Evolutionary conservation across 2,329 filamentous ascomycete species (phyloP), one percentile per base, ranked within the genome.

Genomic region (Fusarium sororula): DNA sequence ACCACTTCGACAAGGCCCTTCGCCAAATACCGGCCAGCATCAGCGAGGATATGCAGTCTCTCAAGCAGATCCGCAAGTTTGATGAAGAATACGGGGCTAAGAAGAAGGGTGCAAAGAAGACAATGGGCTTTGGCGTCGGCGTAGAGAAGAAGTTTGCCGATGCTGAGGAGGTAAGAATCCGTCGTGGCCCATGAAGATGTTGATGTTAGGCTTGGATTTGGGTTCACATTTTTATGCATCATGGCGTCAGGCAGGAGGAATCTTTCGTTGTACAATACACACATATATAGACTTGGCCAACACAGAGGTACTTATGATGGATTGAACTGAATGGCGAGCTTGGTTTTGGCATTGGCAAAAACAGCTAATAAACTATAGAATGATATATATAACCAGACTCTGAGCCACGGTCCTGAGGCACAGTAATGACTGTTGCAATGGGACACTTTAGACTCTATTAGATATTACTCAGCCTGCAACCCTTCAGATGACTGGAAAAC

Each of bases 11-110:
- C 22, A 92, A 90, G 75, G 96, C 94, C 5, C 87, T 98, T 78
- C 89, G 90, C 77, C 95, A 98, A 82, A 98, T 99, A 75, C 94
- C 92, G 63, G 95, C 96, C 0, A 97, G 94, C 78, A 95, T 98
- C 75, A 95, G 91, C 77, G 96, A 98, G 82, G 95, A 99, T 79
- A 98, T 98, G 96, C 87, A 90, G 55, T 94, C 91, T 38, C 85
- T 99, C 71, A 90, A 90, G 74, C 93, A 94, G 18, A 98, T 99
- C 78, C 90, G 94, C 77, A 97, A 97, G 83, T 99, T 98, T 79
- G 96, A 99, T 80, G 94, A 98, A 83, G 93, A 96, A 81, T 99
- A 95, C 81, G 96, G 96, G 32, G 95, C 98, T 80, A 89, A 92
- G 41, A 92, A 90, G 79, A 89, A 90, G 79, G 90, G 89, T 80